Percentiles rank a stretch among this genome's conserved stretches.
Evolutionary conservation across 805 yeast genomes (phyloP).

Genomic region (Ogataea henricii): DNA sequence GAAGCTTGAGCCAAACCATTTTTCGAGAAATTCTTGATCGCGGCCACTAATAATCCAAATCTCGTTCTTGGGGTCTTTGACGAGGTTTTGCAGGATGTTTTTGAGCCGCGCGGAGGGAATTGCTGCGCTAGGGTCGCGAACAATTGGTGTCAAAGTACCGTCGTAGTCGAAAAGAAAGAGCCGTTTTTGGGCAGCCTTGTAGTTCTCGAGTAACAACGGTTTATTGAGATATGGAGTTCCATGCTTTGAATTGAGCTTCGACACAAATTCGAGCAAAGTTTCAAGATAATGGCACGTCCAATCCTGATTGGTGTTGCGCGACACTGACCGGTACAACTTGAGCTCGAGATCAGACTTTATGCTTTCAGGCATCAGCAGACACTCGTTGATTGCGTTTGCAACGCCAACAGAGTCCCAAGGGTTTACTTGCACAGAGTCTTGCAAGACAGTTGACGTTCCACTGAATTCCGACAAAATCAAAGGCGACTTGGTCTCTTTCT

Average conservation of each 20-base stretch:
- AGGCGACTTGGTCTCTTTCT: slow-evolving; percentile 71
- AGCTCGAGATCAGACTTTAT: slow-evolving; percentile 49
- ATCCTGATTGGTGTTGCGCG: slow-evolving; percentile 69
- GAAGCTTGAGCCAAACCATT: slow-evolving; percentile 76
- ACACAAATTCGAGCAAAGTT: slow-evolving; percentile 34
- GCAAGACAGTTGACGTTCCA: slow-evolving; percentile 75
- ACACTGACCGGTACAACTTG: slow-evolving; percentile 63
- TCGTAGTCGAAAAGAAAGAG: slow-evolving; percentile 93
- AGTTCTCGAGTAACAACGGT: slow-evolving; percentile 60
- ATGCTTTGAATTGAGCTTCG: slow-evolving; percentile 45
- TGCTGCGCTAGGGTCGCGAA: slow-evolving; percentile 96
- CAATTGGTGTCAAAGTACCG: slow-evolving; percentile 96
- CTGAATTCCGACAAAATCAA: slow-evolving; percentile 90
- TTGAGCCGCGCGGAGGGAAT: slow-evolving; percentile 80
- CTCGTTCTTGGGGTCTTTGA: slow-evolving; percentile 76
- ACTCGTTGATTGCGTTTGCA: slow-evolving; percentile 75
- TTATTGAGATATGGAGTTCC: slow-evolving; percentile 83
- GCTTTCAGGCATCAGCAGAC: slow-evolving; percentile 55
- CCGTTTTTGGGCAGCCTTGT: slow-evolving; percentile 62
- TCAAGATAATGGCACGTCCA: slow-evolving; percentile 73
- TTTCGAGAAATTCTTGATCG: slow-evolving; percentile 84
- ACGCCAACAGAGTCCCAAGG: slow-evolving; percentile 98
- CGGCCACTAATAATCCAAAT: slow-evolving; percentile 97
- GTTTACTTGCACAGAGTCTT: slow-evolving; percentile 79
- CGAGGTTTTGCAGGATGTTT: slow-evolving; percentile 56